Base-by-base conservation (phyloP, 1,284 basidiomycete species). In the Malassezia slooffiae region DNA sequence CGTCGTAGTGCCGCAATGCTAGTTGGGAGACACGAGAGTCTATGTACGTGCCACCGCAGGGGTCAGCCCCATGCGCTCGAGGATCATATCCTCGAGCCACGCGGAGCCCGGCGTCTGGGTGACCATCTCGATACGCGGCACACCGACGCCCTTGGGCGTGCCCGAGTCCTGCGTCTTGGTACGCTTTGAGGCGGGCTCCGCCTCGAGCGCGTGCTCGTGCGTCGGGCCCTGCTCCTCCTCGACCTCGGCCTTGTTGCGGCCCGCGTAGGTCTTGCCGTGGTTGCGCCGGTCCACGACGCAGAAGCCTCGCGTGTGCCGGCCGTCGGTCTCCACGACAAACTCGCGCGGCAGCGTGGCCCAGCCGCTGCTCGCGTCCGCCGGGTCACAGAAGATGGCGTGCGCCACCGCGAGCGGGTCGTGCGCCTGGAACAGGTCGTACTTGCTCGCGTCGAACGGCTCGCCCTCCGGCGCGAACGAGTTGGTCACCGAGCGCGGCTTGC, bases 341-440 rank as follows among this genome's bases (percentile, higher is more conserved):
- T 36, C 36, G 3, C 58, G 44, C 36, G 30, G 32, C 3, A 22
- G 20, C 19, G 47, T 42, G 15, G 38, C 36, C 62, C 60, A 65
- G 3, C 50, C 55, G 7, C 38, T 20, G 3, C 33, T 34, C 13
- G 29, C 17, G 5, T n/a, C 30, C 10, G 30, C 20, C 13, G n/a
- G 7, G 11, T 46, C 31, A 32, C 20, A 9, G 24, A 60, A 63
- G 30, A 63, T 52, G 31, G 60, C 58, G 39, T 67, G 59, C 2
- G 60, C 62, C 0, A 67, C 51, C 6, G 64, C 64, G 12, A 67
- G 43, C 13, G 64, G 64, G 40, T 67, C 64, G 34, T 67, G 64
- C 12, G 57, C 58, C 27, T 61, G 34, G 39, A 67, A 67, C 2
- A 54, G 41, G 36, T 67, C 64, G 34, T 63, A 50, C 36, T 37